Evolutionary conservation across 805 yeast species (phyloP), one percentile per base, ranked within the genome.

Genomic region (Suhomyces vadensis): DNA sequence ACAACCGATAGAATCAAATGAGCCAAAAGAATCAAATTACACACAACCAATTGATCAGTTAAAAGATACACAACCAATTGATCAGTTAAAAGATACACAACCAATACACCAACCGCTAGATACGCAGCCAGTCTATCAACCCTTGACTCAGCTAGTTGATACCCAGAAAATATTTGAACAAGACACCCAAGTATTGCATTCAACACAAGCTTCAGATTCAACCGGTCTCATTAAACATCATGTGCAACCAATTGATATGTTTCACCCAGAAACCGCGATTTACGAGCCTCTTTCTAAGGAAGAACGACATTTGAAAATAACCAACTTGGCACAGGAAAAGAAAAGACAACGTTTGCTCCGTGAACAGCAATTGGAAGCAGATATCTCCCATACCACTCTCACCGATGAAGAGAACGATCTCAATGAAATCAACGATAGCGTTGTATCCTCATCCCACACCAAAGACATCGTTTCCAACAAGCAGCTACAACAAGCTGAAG

Each of bases 361-460:
- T 25, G 59, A 52, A 27, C 52, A 50, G 31, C 52, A 48, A 41
- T 53, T 68, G 20, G 64, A 64, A 39, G 62, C 61, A 2, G 74
- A 71, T 31, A 54, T 71, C 19, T 46, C 67, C 0, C 59, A 52
- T 29, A 52, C 57, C 2, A 51, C 74, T 0, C 53, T 70, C 20
- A 65, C 73, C 1, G 75, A 70, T 40, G 75, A 70, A 46, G 75
- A 71, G 43, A 52, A 64, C 16, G 75, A 69, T 31, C 51, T 66
- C 35, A 47, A 58, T 22, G 60, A 59, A 5, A 55, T 47, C 14
- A 54, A 57, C 29, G 60, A 56, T 20, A 47, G 53, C 1, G 60
- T 57, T 31, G 58, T 62, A 6, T 51, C 61, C 3, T 42, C 49
- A 8, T 33, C 31, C 6, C 42, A 22, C 41, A 39, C 25, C 42